Percentiles rank a stretch among this genome's conserved stretches.
phyloP scores from a whole-genome alignment of 2,329 filamentous ascomycete species.

The Trichoderma guizhouense region DNA sequence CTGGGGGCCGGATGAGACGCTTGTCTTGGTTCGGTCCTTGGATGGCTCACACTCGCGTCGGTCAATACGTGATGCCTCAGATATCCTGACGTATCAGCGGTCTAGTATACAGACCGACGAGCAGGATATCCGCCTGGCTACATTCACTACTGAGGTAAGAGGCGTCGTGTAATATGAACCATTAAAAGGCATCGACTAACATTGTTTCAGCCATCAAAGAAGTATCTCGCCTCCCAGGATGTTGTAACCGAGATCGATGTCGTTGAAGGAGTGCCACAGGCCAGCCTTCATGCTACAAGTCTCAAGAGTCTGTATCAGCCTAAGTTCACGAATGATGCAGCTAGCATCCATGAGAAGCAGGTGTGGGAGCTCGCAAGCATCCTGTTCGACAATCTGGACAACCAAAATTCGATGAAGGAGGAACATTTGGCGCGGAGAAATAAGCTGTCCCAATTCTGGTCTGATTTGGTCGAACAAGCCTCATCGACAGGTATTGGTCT shows the following conservation, averaged over 20 bases:
- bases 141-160: conserved; percentile 54
- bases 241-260: conserved; percentile 51
- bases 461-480: conserved; percentile 60
- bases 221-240: conserved; percentile 54
- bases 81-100: conserved; percentile 34
- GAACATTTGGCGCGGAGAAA: conserved; percentile 51
- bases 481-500: conserved; percentile 54
- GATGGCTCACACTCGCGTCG: conserved; percentile 40
- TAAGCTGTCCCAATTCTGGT: conserved; percentile 65
- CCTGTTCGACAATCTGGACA: conserved; percentile 69
- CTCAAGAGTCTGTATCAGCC: conserved; percentile 41
- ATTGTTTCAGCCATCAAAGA: conserved; percentile 49
- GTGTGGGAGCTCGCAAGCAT: conserved; percentile 86
- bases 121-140: conserved; percentile 63
- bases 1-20: conserved; percentile 72
- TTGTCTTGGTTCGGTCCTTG: conserved; percentile 55
- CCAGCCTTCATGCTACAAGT: conserved; percentile 41
- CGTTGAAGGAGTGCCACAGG: conserved; percentile 58
- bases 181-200: conserved; percentile 17
- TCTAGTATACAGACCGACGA: conserved; percentile 58
- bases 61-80: conserved; percentile 25
- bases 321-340: conserved; percentile 41
- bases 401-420: conserved; percentile 40
- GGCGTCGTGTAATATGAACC: not conserved
- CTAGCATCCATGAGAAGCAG: conserved; percentile 61